Percentiles rank a stretch among this genome's conserved stretches.
These are phyloP conservation scores for Podospora tetraspora DNA, from an alignment of 495 filamentous ascomycete genomes.

Conservation along the genomic window DNA sequence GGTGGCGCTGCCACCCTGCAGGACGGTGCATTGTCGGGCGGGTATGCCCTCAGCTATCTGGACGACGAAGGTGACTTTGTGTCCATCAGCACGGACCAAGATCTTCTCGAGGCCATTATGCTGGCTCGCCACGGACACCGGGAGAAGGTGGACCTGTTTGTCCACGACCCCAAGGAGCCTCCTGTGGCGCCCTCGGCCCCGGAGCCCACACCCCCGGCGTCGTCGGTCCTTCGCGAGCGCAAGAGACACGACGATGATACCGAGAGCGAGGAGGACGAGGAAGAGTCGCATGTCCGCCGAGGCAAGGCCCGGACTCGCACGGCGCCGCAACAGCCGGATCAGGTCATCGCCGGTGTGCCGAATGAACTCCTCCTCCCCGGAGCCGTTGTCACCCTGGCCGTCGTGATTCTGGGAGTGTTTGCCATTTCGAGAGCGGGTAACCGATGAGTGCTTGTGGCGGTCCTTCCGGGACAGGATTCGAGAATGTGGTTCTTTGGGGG, in stretches of 20 bases:
- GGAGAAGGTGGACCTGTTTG: constrained; percentile 96
- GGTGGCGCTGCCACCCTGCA: constrained; percentile 71
- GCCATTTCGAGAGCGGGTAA: constrained; percentile 72
- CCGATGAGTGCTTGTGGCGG: constrained; percentile 41
- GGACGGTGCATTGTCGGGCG: constrained; percentile 72
- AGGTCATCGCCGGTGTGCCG: constrained; percentile 83
- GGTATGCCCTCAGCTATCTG: constrained; percentile 91
- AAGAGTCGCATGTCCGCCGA: constrained; percentile 43
- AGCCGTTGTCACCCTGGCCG: constrained; percentile 89
- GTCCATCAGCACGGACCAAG: constrained; percentile 92
- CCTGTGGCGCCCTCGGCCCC: constrained; percentile 68
- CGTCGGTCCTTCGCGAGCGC: constrained; percentile 55
- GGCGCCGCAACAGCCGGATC: constrained; percentile 54
- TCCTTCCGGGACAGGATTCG: neutral
- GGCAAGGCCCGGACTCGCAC: constrained; percentile 31
- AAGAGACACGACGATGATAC: constrained; percentile 46
- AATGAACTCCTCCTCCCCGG: constrained; percentile 93
- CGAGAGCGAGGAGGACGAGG: constrained; percentile 54
- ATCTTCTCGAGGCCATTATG: constrained; percentile 83
- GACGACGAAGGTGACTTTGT: constrained; percentile 98
- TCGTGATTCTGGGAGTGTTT: constrained; percentile 91
- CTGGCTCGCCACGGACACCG: constrained; percentile 68
- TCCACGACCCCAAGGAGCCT: constrained; percentile 86
- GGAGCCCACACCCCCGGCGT: constrained; percentile 50
- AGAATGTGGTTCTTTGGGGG: neutral